These are phyloP conservation scores for Asterophora lycoperdoides DNA, from an alignment of 768 basidiomycete genomes.

Conservation along the genomic window DNA sequence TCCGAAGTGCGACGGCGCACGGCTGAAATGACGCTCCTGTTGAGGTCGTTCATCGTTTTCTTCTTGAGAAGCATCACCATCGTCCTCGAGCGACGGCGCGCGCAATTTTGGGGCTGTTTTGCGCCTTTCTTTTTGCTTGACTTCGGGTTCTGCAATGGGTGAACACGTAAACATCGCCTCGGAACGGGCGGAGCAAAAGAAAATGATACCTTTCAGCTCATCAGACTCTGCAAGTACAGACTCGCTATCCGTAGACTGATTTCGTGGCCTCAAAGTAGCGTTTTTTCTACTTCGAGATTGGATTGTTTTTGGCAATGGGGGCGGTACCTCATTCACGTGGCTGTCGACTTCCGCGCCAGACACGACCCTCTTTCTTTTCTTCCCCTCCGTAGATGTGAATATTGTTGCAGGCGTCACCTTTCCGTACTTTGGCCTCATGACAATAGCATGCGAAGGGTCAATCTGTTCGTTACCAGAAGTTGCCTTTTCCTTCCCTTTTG, in stretches of 20 bases:
- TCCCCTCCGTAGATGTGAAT: slow-evolving; percentile 2
- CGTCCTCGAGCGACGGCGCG: slow-evolving; percentile 2
- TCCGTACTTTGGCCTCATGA: slow-evolving; percentile 6
- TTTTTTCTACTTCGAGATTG: background rate
- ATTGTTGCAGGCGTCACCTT: background rate
- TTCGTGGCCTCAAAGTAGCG: slow-evolving; percentile 1
- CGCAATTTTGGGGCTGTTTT: slow-evolving; percentile 6
- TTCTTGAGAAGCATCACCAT: slow-evolving; percentile 7
- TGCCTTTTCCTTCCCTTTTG: slow-evolving; percentile 16
- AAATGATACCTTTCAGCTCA: slow-evolving; percentile 1
- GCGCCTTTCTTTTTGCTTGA: slow-evolving; percentile 3
- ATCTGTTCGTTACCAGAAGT: slow-evolving; percentile 3
- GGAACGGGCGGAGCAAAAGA: background rate
- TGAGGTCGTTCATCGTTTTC: background rate
- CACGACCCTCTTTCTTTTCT: slow-evolving; percentile 22
- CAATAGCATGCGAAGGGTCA: slow-evolving; percentile 7
- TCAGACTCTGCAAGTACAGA: background rate
- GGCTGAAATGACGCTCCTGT: slow-evolving; percentile 6
- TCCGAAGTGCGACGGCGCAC: slow-evolving; percentile 15
- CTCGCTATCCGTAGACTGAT: slow-evolving; percentile 6
- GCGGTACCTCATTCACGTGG: background rate
- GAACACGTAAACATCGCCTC: background rate
- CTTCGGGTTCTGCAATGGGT: slow-evolving; percentile 1
- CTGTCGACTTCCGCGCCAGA: slow-evolving; percentile 7
- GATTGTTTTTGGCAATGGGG: background rate